Evolutionary conservation across 1,284 basidiomycete species (phyloP), one percentile per base, ranked within the genome.

Genomic region (Cryptococcus wingfieldii): DNA sequence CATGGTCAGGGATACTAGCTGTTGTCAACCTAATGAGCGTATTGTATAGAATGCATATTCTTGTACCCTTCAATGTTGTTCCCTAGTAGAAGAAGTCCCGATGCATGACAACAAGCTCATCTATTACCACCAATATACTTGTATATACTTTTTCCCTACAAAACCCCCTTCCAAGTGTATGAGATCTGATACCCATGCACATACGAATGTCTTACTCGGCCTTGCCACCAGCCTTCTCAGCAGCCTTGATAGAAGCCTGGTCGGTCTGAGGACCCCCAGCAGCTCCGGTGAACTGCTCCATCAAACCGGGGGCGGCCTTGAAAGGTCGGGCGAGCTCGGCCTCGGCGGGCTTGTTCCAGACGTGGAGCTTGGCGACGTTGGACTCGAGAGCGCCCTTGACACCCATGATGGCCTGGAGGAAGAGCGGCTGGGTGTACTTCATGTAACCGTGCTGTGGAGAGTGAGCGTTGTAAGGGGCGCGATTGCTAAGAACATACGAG

Each of bases 271-370:
- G 86, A 18, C 83, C 84, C 16, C 77, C 70, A 27, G 81, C 75
- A 41, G 79, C 79, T 51, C 66, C 70, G 18, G 68, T 64, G 23
- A 67, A 38, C 27, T 19, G 79, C 83, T 68, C 73, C 85, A 86
- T 87, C 62, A 91, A 87, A 77, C 88, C 80, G 34, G 60, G 58
- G 13, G 77, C 74, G n/a, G 81, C 79, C 78, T 90, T 92, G 84
- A 95, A 97, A 1, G 94, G 94, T 64, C 94, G 82, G 79, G 92
- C 86, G 61, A 97, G 82, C 65, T 94, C 90, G 41, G 91, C 94
- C 39, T 86, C 86, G 1, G 92, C 85, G 31, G 83, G 79, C 73
- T 86, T 83, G 50, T 87, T 87, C 38, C 89, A 77, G 56, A 95
- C 54, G 79, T 93, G 85, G 59, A 95, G 85, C 47, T 84, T 81